Conservation (phyloP, 495 filamentous ascomycete species). For the Xylaria cubensis region DNA sequence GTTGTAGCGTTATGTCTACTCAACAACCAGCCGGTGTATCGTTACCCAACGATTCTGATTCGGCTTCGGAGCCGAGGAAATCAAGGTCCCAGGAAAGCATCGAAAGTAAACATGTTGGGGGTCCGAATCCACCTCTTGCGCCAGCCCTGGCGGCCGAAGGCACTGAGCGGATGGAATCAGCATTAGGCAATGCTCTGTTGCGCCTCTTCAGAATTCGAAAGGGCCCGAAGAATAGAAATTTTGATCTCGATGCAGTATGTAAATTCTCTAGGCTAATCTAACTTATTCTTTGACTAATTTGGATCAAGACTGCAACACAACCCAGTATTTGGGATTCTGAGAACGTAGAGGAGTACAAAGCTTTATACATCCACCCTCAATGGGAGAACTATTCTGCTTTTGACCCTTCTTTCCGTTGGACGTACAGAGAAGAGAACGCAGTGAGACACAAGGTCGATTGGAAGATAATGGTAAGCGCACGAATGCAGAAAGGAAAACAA, state of each 20-base stretch:
- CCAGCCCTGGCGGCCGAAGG: conserved; percentile 31
- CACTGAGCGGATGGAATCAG: conserved; percentile 31
- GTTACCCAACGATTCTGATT: conserved; percentile 20
- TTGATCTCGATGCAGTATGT: conserved; percentile 38
- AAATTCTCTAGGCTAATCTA: not conserved
- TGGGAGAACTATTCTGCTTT: conserved; percentile 39
- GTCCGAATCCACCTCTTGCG: conserved; percentile 15
- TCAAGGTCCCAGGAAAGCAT: conserved; percentile 21
- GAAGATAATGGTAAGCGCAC: conserved; percentile 39
- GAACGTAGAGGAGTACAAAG: conserved; percentile 38
- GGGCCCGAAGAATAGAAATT: conserved; percentile 29
- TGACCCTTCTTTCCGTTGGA: conserved; percentile 38
- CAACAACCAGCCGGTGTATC: conserved; percentile 20
- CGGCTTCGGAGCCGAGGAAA: conserved; percentile 28
- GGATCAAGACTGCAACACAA: conserved; percentile 36
- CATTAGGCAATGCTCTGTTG: conserved; percentile 34
- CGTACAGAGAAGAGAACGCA: conserved; percentile 37
- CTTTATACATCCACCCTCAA: conserved; percentile 39
- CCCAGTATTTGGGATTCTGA: conserved; percentile 42
- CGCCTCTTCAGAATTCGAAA: conserved; percentile 38
- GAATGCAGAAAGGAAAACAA: not conserved
- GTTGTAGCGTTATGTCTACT: conserved; percentile 31
- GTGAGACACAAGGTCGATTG: conserved; percentile 38
- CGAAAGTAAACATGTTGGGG: conserved; percentile 20
- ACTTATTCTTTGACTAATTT: conserved; percentile 13